Conservation (phyloP, 2,329 filamentous ascomycete species). For the Curvularia hawaiiensis region DNA sequence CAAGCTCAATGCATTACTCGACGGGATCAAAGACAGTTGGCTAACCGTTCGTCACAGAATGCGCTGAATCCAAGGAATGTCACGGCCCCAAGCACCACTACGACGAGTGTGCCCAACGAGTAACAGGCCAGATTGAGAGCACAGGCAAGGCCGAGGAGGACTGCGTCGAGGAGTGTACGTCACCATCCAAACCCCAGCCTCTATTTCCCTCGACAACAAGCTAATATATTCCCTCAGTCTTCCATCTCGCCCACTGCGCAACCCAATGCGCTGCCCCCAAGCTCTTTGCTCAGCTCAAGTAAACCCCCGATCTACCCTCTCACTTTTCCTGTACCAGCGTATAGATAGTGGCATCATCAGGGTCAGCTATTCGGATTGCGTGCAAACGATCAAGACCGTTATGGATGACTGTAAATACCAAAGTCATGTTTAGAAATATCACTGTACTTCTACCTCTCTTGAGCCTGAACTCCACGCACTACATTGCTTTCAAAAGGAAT, state of each 20-base stretch:
- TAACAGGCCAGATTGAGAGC: slow-evolving; percentile 72
- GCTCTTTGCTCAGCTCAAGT: slow-evolving; percentile 92
- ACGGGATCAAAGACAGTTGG: slow-evolving; percentile 5
- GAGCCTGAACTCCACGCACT: too few species aligned
- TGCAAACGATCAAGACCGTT: slow-evolving; percentile 32
- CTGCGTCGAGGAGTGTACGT: slow-evolving; percentile 99
- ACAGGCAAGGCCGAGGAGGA: slow-evolving; percentile 84
- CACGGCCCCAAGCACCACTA: slow-evolving; percentile 94
- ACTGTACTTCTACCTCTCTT: slow-evolving; percentile 38
- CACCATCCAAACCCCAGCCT: not conserved
- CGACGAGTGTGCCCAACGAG: slow-evolving; percentile 96
- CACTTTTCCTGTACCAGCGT: slow-evolving; percentile 21
- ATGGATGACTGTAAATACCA: slow-evolving; percentile 45
- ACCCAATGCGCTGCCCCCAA: slow-evolving; percentile 92
- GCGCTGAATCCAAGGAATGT: slow-evolving; percentile 84
- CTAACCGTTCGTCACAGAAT: slow-evolving; percentile 66
- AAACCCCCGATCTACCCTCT: slow-evolving; percentile 49
- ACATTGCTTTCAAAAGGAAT: not conserved
- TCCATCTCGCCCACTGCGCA: slow-evolving; percentile 97
- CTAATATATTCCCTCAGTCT: slow-evolving; percentile 66
- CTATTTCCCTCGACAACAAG: not conserved
- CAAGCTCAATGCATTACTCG: not conserved
- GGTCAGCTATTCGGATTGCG: slow-evolving; percentile 26
- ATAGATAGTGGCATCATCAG: slow-evolving; percentile 17
- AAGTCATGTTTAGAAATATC: slow-evolving; percentile 46